Evolutionary conservation across 495 filamentous ascomycete species (phyloP).

Genomic region (Trichoderma asperelloides): DNA sequence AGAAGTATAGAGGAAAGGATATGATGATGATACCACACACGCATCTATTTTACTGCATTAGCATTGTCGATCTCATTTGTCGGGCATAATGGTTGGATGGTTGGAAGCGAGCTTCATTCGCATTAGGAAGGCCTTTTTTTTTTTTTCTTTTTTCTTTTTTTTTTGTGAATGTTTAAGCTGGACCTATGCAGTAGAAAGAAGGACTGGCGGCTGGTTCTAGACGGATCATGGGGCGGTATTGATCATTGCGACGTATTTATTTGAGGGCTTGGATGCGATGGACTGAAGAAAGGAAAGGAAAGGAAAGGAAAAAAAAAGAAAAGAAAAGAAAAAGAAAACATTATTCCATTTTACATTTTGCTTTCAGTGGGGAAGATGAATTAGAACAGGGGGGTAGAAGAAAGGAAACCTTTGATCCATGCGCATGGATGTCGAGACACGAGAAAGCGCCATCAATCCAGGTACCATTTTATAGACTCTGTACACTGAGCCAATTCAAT

Average conservation of each 20-base stretch:
- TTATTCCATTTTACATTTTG: neutral
- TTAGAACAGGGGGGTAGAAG: neutral
- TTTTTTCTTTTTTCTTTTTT: no score
- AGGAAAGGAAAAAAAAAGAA: no score
- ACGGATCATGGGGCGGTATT: neutral
- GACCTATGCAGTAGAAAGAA: neutral
- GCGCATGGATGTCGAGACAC: no score
- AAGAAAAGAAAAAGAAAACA: neutral
- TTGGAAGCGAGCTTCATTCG: neutral
- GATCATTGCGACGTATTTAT: neutral
- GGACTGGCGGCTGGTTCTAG: neutral
- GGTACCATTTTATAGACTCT: no score
- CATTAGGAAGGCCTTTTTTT: neutral
- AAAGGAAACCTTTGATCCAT: neutral
- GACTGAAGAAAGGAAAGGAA: no score
- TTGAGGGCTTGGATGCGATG: conserved; percentile 2
- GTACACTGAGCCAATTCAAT: no score
- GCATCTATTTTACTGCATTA: conserved; percentile 5
- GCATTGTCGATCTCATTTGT: conserved; percentile 5
- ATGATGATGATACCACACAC: conserved; percentile 5
- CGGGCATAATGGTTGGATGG: neutral
- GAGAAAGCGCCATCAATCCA: no score
- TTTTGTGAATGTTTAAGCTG: neutral
- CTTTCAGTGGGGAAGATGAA: neutral
- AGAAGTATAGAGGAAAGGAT: neutral